These are phyloP conservation scores for Thraustochytrium sp. DNA, from an alignment of 352 stramenopile species.

Conservation along the genomic window DNA sequence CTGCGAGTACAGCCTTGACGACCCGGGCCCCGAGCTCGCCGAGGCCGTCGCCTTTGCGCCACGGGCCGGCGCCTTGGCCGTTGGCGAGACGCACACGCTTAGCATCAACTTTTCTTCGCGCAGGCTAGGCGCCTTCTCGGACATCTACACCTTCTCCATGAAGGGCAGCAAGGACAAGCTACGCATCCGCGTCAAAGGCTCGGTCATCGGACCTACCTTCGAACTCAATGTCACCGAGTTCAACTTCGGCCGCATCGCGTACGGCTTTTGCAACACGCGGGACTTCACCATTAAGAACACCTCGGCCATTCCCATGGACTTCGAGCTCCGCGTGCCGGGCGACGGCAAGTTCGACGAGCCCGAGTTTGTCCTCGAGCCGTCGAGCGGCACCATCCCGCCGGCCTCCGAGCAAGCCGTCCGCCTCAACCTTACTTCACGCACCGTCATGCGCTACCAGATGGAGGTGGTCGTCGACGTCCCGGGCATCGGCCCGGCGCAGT, in stretches of 20 bases:
- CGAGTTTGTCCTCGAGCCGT: constrained; percentile 77
- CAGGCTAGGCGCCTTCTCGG: constrained; percentile 73
- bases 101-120: constrained; percentile 74
- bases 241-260: constrained; percentile 83
- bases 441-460: constrained; percentile 83
- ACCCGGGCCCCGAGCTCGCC: constrained; percentile 46
- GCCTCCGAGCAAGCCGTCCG: constrained; percentile 71
- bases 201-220: constrained; percentile 85
- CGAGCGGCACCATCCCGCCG: constrained; percentile 64
- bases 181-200: constrained; percentile 70
- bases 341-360: constrained; percentile 79
- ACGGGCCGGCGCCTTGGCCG: constrained; percentile 56
- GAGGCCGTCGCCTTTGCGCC: constrained; percentile 56
- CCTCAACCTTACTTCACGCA: constrained; percentile 73
- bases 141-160: constrained; percentile 73
- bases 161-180: constrained; percentile 76
- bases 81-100: constrained; percentile 73
- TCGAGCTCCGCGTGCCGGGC: constrained; percentile 77
- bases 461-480: constrained; percentile 79
- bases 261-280: constrained; percentile 72
- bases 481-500: constrained; percentile 74
- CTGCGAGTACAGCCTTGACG: constrained; percentile 55
- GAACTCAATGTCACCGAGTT: constrained; percentile 78
- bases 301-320: constrained; percentile 84
- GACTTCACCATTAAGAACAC: constrained; percentile 79